Base-by-base conservation (phyloP, 768 basidiomycete species). In the Suillus paluster region DNA sequence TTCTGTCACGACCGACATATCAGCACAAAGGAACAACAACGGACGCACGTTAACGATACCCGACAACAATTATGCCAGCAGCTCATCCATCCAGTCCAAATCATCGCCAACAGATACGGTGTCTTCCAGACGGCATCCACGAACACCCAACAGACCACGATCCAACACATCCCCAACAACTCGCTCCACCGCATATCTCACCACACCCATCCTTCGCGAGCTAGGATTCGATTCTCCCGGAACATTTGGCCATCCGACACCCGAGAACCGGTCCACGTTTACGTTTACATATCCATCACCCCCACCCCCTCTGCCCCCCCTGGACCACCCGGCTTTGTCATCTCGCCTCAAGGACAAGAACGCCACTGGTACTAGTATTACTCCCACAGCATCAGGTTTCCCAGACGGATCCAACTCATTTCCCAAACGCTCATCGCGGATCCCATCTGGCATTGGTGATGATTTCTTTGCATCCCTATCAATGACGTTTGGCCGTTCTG, bases 261-360 rank as follows among this genome's bases (percentile, higher is more conserved):
- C 78, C 4, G 64, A 66, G 55, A 67, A 66, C 38, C 53, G 61
- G 55, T 62, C 66, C 21, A 65, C 62, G 42, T 65, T 59, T 63
- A 64, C 67, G 39, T 64, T 64, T 70, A 72, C 66, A 69, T 58
- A 53, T 73, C 65, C 64, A 73, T 77, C 79, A 21, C 69, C 76
- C 34, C 79, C 74, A 5, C 86, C 86, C 10, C 85, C 86, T 15
- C 67, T 88, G 39, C 86, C 86, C n/a, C 78, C 84, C 17, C 78
- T 86, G 33, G 73, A 80, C 58, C 87, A 77, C 63, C 77, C 78
- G 33, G 63, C 52, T 17, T 63, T 71, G 42, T 63, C 66, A 42
- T 68, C 67, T 21, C 71, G 64, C 14, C 67, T 63, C 36, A 67
- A 69, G 30, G 50, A 65, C n/a, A 55, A 38, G 9, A 49, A 27